These are phyloP conservation scores for Rhinocladiella similis DNA, from an alignment of 2,329 filamentous ascomycete genomes.

Conservation along the genomic window DNA sequence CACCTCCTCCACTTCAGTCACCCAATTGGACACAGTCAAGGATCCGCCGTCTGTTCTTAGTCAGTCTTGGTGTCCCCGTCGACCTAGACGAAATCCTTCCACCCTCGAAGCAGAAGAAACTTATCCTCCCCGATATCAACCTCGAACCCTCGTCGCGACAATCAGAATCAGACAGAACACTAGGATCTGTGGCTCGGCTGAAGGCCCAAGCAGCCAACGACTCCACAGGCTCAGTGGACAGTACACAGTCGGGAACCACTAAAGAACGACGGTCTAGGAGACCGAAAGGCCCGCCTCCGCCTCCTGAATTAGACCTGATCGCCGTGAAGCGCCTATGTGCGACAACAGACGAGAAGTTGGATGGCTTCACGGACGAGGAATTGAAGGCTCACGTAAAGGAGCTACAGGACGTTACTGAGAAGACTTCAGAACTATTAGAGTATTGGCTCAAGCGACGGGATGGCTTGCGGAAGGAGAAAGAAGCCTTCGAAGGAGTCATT, in stretches of 20 bases:
- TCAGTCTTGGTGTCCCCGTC: slow-evolving; percentile 92
- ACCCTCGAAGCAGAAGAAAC: slow-evolving; percentile 96
- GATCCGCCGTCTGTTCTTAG: slow-evolving; percentile 90
- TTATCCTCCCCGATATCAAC: slow-evolving; percentile 81
- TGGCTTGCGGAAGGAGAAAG: slow-evolving; percentile 84
- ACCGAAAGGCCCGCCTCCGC: slow-evolving; percentile 53
- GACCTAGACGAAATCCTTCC: slow-evolving; percentile 97
- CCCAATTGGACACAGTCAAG: slow-evolving; percentile 97
- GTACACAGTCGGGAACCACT: slow-evolving; percentile 31
- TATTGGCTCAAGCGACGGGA: slow-evolving; percentile 88
- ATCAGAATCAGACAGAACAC: slow-evolving; percentile 59
- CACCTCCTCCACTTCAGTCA: slow-evolving; percentile 88
- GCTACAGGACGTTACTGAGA: slow-evolving; percentile 68
- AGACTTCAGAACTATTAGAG: slow-evolving; percentile 74
- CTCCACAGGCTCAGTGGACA: slow-evolving; percentile 33
- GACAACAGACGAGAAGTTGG: slow-evolving; percentile 80
- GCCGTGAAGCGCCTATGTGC: slow-evolving; percentile 75
- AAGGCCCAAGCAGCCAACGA: slow-evolving; percentile 37
- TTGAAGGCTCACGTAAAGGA: slow-evolving; percentile 69
- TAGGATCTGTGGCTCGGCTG: slow-evolving; percentile 32
- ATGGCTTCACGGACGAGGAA: slow-evolving; percentile 76
- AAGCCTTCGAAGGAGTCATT: slow-evolving; percentile 94
- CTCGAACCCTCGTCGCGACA: slow-evolving; percentile 55
- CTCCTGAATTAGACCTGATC: slow-evolving; percentile 76
- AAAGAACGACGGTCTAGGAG: slow-evolving; percentile 42